Percentiles rank a stretch among this genome's conserved stretches.
Evolutionary conservation across 2,329 filamentous ascomycete species (phyloP).

Genomic region (Alternaria viburni): DNA sequence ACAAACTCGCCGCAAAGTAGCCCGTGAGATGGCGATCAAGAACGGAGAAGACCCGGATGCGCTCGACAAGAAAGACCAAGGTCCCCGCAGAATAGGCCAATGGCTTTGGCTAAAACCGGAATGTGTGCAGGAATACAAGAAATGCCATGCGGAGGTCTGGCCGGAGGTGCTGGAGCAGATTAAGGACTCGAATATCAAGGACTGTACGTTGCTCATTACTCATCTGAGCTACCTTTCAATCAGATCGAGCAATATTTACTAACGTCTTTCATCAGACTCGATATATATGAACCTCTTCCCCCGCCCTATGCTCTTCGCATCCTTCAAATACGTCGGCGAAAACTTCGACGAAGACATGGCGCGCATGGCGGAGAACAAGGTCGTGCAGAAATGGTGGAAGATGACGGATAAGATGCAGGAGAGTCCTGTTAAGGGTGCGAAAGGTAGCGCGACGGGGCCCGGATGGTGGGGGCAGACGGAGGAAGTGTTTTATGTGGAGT

Average conservation of each 20-base stretch:
- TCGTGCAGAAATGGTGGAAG: conserved; percentile 79
- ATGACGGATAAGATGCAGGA: conserved; percentile 81
- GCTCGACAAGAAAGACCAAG: conserved; percentile 20
- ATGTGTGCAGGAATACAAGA: background rate
- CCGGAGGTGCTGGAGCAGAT: conserved; percentile 79
- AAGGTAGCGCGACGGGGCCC: conserved; percentile 30
- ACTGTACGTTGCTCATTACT: conserved; percentile 60
- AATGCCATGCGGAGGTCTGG: conserved; percentile 75
- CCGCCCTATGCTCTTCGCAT: conserved; percentile 70
- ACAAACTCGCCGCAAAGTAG: background rate
- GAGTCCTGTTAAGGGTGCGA: conserved; percentile 59
- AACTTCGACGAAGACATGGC: conserved; percentile 78
- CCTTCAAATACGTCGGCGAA: conserved; percentile 78
- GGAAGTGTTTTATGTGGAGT: conserved; percentile 68
- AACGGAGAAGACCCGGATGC: background rate
- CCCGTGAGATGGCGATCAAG: background rate
- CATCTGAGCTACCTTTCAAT: background rate
- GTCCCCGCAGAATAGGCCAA: conserved; percentile 66
- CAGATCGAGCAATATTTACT: background rate
- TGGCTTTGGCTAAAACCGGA: conserved; percentile 70
- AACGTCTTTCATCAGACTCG: conserved; percentile 58
- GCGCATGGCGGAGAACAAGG: conserved; percentile 73
- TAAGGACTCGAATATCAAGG: conserved; percentile 73
- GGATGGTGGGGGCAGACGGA: conserved; percentile 73
- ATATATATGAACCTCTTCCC: conserved; percentile 71